These are phyloP conservation scores for Carex arenaria DNA, from an alignment of 202 grass and related monocot genomes.

Conservation along the genomic window DNA sequence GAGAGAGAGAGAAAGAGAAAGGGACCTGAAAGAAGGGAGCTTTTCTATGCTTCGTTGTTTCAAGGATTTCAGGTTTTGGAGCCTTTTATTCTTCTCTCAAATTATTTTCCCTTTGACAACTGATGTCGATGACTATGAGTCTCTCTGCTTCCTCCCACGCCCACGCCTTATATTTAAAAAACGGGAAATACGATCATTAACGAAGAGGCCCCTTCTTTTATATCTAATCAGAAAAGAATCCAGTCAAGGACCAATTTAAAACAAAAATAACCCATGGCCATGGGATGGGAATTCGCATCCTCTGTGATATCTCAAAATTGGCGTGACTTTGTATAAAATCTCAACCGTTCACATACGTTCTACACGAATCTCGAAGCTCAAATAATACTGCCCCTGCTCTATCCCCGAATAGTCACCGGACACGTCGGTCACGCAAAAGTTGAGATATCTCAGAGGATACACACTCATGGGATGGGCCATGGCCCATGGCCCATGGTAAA, in stretches of 20 bases:
- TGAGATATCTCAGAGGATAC: no score
- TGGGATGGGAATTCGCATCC: no score
- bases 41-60: neutral
- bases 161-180: neutral
- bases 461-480: no score
- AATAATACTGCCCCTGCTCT: no score
- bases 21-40: neutral
- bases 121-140: neutral
- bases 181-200: neutral
- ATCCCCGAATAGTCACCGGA: no score
- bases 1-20: constrained; percentile 1
- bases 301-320: no score
- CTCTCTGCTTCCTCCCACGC: neutral
- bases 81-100: neutral
- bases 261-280: neutral
- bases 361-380: no score
- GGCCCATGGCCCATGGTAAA: no score
- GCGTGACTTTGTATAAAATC: no score
- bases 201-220: neutral
- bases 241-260: neutral
- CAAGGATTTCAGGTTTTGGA: neutral
- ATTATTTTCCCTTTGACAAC: neutral
- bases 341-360: no score
- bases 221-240: neutral
- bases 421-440: no score